Evolutionary conservation across 2,329 filamentous ascomycete species (phyloP), one percentile per base, ranked within the genome.

Genomic region (Cercospora sp.): DNA sequence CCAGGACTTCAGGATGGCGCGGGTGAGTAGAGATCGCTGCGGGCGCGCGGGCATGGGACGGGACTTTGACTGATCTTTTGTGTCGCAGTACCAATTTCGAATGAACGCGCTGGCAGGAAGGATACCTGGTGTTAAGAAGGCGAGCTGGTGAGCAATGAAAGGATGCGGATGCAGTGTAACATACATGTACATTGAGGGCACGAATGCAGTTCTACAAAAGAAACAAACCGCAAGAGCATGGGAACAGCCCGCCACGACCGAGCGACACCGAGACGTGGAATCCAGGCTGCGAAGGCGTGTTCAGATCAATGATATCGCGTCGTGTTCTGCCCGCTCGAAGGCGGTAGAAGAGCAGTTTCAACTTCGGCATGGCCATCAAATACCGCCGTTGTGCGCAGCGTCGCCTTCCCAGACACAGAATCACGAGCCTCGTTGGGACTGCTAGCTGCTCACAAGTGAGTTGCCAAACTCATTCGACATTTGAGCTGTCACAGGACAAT

Each of bases 61-160:
- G n/a, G 68, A 64, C 63, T 64, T 55, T 72, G 48, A 72, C 31
- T 26, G 58, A 28, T 16, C 3, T 51, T 18, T 18, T 26, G 23
- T 20, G 51, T 26, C 73, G 26, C 64, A 98, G 94, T 99, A 87
- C 81, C 93, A 94, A 83, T 99, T 99, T 84, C 88, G 95, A 79
- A 84, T 95, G 82, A 90, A 97, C 80, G 95, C 95, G 18, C 83
- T 97, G 71, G 90, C 87, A 33, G 95, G 95, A 61, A 88, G 92
- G 69, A 79, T 99, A 63, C 94, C 95, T 0, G 95, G 95, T 75
- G 95, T 99, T 65, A 93, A 90, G 86, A 97, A 97, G 85, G 95
- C 95, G 60, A 96, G 92, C 81, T 99, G 95, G 95, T 99, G 76
- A 71, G 58, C 7, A 26, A 16, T 9, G 13, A n/a, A 57, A 18